Evolutionary conservation across 177 flowering plant species (phyloP).

Genomic region (Telopea speciosissima): DNA sequence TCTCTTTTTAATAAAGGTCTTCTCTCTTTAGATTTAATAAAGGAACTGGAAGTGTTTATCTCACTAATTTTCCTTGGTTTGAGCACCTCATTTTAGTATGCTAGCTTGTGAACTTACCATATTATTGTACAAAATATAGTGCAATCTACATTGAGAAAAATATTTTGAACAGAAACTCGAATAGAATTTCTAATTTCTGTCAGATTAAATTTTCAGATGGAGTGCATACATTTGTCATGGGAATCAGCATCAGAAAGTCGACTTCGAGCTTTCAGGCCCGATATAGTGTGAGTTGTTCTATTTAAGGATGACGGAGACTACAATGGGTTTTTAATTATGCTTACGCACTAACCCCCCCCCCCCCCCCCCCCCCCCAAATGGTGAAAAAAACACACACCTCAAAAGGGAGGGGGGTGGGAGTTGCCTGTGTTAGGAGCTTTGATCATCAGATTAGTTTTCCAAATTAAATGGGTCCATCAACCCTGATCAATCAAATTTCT

Average conservation of each 20-base stretch:
- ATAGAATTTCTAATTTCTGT: neutral
- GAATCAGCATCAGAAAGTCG: slow-evolving; percentile 60
- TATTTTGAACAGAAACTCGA: neutral
- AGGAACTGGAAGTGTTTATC: neutral
- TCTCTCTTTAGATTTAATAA: too few relatives aligned
- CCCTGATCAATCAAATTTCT: neutral
- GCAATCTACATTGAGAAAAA: slow-evolving; percentile 5
- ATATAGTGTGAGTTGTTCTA: slow-evolving; percentile 58
- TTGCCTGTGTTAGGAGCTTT: neutral
- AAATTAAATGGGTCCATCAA: neutral
- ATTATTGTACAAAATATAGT: neutral
- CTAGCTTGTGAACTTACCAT: neutral
- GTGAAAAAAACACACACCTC: neutral
- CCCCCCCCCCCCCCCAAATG: neutral
- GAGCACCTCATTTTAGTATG: neutral
- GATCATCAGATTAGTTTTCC: neutral
- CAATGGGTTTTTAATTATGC: neutral
- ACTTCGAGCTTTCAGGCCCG: slow-evolving; percentile 47
- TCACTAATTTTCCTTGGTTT: neutral
- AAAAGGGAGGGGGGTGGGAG: neutral
- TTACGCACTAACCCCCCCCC: neutral
- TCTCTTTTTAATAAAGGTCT: too few relatives aligned
- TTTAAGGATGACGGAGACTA: neutral
- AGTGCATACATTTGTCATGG: slow-evolving; percentile 70
- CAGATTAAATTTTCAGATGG: slow-evolving; percentile 35